Base-by-base conservation (phyloP, 495 filamentous ascomycete genomes). In the Penicillium robsamsonii region DNA sequence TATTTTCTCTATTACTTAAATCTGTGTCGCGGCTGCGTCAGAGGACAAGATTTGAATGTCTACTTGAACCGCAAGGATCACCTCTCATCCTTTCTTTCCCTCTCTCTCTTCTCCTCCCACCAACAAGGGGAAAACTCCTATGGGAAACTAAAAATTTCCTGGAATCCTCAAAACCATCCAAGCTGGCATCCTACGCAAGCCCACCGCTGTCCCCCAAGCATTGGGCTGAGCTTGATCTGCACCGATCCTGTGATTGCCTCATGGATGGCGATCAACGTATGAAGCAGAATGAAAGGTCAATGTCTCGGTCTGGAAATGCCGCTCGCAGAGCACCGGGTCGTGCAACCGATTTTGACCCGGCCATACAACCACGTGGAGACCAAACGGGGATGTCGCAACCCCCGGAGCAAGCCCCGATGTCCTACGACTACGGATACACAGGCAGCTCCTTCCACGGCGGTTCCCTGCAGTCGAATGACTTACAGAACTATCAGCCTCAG, bases 211-310 rank as follows among this genome's bases (percentile, higher is more conserved):
- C 82, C 72, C 82, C 81, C 70, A 75, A 76, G 72, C 74, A 79
- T 75, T 81, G 79, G 77, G 73, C 73, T 62, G 61, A 72, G 64
- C 66, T 75, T 62, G 69, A 75, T 71, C 63, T 65, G 72, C 65
- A 71, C 69, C 75, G 70, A 67, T 72, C 70, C 68, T 65, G 72
- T 70, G 62, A 69, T 66, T 69, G 64, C 57, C 67, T 76, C 58
- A 90, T 91, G 87, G 87, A 89, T 79, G 84, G 87, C 75, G 81
- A 84, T 65, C 81, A 79, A 70, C 79, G 84, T 71, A 68, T 67
- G 64, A 85, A 87, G 81, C 86, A 85, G 73, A 81, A 88, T 80
- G 87, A 88, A 64, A 76, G 56, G 20, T 64, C 58, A 50, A 69
- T 63, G 60, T 61, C 57, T 43, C 54, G 59, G 58, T 65, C 65